Evolutionary conservation across 208 protist genomes (phyloP), one percentile per base, ranked within the genome.

Genomic region (Leishmania amazonensis): DNA sequence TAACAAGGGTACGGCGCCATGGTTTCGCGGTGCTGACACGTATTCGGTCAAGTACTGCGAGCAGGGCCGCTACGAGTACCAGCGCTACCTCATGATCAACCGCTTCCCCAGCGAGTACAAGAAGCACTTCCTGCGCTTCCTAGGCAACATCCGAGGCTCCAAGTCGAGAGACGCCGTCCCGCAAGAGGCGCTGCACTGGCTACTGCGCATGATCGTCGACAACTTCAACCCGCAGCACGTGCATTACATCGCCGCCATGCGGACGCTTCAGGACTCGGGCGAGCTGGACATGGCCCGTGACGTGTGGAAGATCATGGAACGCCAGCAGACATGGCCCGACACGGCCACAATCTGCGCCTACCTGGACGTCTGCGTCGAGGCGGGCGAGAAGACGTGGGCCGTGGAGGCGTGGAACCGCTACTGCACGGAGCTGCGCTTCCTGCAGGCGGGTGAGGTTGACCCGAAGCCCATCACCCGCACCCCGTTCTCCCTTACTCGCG

Each of bases 141-240:
- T 97, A 49, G 83, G 85, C 60, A 93, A 96, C 86, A 98, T 98
- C 83, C 84, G 88, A 70, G 47, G 57, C 38, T 78, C 85, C 45
- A 77, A 65, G 65, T 81, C 79, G 21, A 76, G 40, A 42, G 81
- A 87, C 45, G 88, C 83, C 13, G 75, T 97, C 31, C 94, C 94
- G 28, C 94, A 97, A 85, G 95, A 98, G 81, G 87, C 93, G n/a
- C 93, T 98, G 81, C 95, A 98, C 85, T 98, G 95, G 94, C 88
- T 98, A n/a, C 79, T 97, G 68, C 93, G 93, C 73, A 98, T 98
- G 95, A 98, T 98, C 76, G 95, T 98, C 64, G 95, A 98, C 85
- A 98, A 98, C 88, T 97, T 98, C 81, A 98, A 96, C 78, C 95
- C 95, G 6, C 95, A 98, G 87, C 95, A 98, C 84, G 91, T 98